Evolutionary conservation across 352 stramenopile species (phyloP).

Genomic region (Globisporangium solare): DNA sequence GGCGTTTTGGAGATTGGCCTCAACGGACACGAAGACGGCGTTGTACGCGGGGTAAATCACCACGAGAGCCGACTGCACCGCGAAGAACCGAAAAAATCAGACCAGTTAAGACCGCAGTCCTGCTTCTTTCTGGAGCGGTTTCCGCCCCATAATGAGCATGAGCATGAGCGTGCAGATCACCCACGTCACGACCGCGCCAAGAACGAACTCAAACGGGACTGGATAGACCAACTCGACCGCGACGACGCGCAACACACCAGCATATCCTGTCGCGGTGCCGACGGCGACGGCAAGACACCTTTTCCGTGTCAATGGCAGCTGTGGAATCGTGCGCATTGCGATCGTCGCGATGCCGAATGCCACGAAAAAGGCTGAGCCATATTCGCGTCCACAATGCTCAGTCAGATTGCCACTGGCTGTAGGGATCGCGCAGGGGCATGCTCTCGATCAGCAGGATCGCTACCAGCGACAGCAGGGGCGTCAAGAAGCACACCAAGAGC

Average conservation of each 20-base stretch:
- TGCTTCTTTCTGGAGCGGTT: slow-evolving; percentile 6
- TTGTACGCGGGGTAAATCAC: slow-evolving; percentile 19
- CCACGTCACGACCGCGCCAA: slow-evolving; percentile 1
- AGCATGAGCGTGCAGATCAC: slow-evolving; percentile 10
- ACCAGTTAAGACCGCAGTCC: slow-evolving; percentile 2
- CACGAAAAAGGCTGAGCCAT: too few species aligned
- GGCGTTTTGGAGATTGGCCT: neutral
- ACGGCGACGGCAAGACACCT: neutral
- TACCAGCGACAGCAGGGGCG: too few species aligned
- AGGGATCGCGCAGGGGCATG: too few species aligned
- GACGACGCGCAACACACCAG: slow-evolving; percentile 6
- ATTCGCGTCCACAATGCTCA: too few species aligned
- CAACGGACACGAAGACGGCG: slow-evolving; percentile 16
- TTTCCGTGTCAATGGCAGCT: too few species aligned
- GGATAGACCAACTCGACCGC: slow-evolving; percentile 5
- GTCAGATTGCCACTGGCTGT: too few species aligned
- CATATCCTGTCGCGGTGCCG: neutral
- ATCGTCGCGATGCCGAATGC: too few species aligned
- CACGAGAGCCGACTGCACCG: slow-evolving; percentile 12
- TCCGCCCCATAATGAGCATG: slow-evolving; percentile 8
- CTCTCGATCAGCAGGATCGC: too few species aligned
- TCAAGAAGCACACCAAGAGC: too few species aligned
- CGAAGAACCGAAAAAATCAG: slow-evolving; percentile 8
- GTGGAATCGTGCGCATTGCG: too few species aligned
- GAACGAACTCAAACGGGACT: slow-evolving; percentile 27